Evolutionary conservation across 345 rosid genomes (phyloP), one percentile per base, ranked within the genome.

Genomic region (Brassica nigra): DNA sequence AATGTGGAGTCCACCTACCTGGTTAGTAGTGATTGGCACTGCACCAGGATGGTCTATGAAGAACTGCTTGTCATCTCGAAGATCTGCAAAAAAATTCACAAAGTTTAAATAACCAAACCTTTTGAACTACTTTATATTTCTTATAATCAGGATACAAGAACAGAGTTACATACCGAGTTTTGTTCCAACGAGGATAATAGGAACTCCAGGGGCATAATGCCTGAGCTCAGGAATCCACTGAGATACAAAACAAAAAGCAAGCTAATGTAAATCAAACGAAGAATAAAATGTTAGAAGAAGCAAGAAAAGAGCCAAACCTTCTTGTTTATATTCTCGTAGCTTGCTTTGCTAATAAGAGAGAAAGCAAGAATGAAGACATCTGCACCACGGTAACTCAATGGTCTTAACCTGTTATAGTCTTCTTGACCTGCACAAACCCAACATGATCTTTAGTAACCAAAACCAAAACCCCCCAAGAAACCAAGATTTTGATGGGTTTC

Each of bases 311-410:
- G 20, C 57, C 3, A 76, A 20, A 91, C 99, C 98, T 95, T 95
- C 86, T 95, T 93, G 68, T 94, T 89, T 55, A 93, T 89, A 55
- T 92, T 95, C 84, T 95, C 99, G 68, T 95, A 95, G 83, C 99
- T 95, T 77, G 99, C 99, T 78, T 95, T 95, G 94, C 99, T 95
- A 75, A 95, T 95, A 76, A 95, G 93, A 70, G 99, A 95, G 85
- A 95, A 95, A 0, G 96, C 99, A 72, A 95, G 95, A 70, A 95
- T 92, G 71, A 95, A 95, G 62, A 95, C 97, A 84, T 95, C 98
- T 3, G 98, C 99, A 23, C 97, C 98, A 37, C 94, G 92, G 66
- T 93, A 92, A 79, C 98, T 93, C 85, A 95, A 78, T 5, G 98
- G 98, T 82, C 99, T 89, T 76, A 92, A 76, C 79, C 98, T 84